Percentiles rank a stretch among this genome's conserved stretches.
These are phyloP conservation scores for Colletotrichum siamense DNA, from an alignment of 2,329 filamentous ascomycete species.

Conservation along the genomic window DNA sequence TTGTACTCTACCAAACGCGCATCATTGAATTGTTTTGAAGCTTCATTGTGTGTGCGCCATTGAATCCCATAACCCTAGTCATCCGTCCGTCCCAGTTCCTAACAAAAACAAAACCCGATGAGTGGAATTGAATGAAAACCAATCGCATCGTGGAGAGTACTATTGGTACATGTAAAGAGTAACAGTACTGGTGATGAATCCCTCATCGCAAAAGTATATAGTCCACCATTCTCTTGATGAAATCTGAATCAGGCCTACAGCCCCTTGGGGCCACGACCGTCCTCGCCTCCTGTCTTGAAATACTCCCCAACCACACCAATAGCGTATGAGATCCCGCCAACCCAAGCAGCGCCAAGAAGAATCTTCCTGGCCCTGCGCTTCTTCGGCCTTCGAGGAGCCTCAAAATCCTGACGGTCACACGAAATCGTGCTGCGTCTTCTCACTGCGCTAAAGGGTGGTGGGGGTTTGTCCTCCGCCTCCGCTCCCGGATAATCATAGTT, in stretches of 20 bases:
- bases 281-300: conserved; percentile 52
- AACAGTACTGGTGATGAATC: neutral
- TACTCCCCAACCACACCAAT: conserved; percentile 65
- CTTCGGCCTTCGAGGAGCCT: conserved; percentile 47
- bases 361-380: conserved; percentile 52
- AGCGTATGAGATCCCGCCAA: conserved; percentile 62
- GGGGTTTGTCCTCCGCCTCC: conserved; percentile 33
- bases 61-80: neutral
- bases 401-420: conserved; percentile 44
- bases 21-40: neutral
- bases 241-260: neutral
- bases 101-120: neutral
- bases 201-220: neutral
- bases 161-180: neutral
- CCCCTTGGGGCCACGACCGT: conserved; percentile 40
- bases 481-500: conserved; percentile 56
- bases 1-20: neutral
- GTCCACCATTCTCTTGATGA: neutral
- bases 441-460: conserved; percentile 45
- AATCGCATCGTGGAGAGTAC: neutral
- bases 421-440: conserved; percentile 38
- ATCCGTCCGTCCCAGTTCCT: neutral
- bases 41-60: neutral
- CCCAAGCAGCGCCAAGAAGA: conserved; percentile 57
- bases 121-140: neutral